A percentile compares a stretch with the other conserved stretches of the same genome.
These are phyloP conservation scores for Tolypocladium pustulatum DNA, from an alignment of 2,329 filamentous ascomycete genomes.

Conservation along the genomic window DNA sequence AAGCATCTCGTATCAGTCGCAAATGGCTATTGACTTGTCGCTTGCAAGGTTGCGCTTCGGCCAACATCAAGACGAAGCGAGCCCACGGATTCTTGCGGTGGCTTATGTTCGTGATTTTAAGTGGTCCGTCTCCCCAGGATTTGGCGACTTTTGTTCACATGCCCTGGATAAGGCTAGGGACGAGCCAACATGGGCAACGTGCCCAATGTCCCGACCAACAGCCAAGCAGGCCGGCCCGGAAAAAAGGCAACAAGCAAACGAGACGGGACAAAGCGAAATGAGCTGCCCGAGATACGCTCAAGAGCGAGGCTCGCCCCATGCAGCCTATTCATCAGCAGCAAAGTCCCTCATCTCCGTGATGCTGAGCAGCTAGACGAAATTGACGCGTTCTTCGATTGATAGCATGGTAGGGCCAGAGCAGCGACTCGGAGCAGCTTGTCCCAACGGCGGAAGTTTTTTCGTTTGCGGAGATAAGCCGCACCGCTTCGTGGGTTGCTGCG, in stretches of 20 bases:
- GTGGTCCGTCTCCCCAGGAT: neutral
- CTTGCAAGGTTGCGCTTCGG: neutral
- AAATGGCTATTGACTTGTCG: neutral
- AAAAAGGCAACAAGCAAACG: neutral
- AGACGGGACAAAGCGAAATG: neutral
- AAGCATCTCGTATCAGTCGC: neutral
- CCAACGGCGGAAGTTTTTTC: slow-evolving; percentile 17
- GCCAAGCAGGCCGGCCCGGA: neutral
- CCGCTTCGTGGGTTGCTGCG: slow-evolving; percentile 31
- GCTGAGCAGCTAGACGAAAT: neutral
- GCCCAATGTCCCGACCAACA: neutral
- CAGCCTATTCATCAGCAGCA: neutral
- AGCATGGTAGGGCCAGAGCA: neutral
- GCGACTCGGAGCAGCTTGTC: neutral
- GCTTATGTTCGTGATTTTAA: neutral
- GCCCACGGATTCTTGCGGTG: neutral
- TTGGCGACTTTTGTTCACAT: neutral
- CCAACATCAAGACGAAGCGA: neutral
- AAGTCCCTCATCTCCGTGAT: neutral
- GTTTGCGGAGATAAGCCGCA: slow-evolving; percentile 19
- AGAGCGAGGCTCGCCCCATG: neutral
- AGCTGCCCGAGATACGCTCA: neutral
- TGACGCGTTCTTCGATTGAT: neutral
- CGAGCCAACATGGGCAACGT: neutral
- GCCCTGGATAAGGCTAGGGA: too few species aligned